These are phyloP conservation scores for Acidiella bohemica DNA, from an alignment of 495 filamentous ascomycete species.

Conservation along the genomic window DNA sequence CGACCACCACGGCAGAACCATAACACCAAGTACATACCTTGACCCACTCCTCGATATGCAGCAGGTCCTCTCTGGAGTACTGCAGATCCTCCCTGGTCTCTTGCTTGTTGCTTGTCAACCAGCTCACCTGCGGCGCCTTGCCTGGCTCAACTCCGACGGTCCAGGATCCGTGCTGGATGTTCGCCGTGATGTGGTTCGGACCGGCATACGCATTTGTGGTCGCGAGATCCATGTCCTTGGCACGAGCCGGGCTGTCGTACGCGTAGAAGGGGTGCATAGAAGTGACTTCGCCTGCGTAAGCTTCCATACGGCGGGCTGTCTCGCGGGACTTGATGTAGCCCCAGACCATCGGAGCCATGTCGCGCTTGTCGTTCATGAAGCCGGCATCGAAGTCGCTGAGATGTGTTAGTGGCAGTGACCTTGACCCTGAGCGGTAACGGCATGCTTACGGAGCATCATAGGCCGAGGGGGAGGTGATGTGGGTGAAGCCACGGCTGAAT, in stretches of 20 bases:
- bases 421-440: too few relatives aligned
- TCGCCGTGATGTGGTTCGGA: constrained; percentile 57
- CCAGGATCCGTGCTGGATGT: constrained; percentile 43
- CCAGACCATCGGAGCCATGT: constrained; percentile 67
- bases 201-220: constrained; percentile 65
- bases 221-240: constrained; percentile 57
- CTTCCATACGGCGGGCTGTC: constrained; percentile 62
- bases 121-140: constrained; percentile 34
- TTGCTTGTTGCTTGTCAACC: constrained; percentile 39
- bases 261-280: constrained; percentile 50
- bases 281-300: constrained; percentile 66
- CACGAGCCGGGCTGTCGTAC: constrained; percentile 52
- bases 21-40: constrained; percentile 30
- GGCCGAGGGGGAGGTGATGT: constrained; percentile 56
- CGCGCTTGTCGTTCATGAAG: constrained; percentile 63
- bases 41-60: constrained; percentile 64
- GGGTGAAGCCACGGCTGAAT: constrained; percentile 60
- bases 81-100: constrained; percentile 47
- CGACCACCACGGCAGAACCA: too few relatives aligned
- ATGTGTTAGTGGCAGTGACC: too few relatives aligned
- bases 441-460: constrained; percentile 63
- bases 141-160: constrained; percentile 31
- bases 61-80: constrained; percentile 54
- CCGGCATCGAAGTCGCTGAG: constrained; percentile 78
- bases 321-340: constrained; percentile 77